A percentile compares a stretch with the other conserved stretches of the same genome.
Evolutionary conservation across 164 flowering plant species (phyloP).

Genomic region (Magnolia sinica): DNA sequence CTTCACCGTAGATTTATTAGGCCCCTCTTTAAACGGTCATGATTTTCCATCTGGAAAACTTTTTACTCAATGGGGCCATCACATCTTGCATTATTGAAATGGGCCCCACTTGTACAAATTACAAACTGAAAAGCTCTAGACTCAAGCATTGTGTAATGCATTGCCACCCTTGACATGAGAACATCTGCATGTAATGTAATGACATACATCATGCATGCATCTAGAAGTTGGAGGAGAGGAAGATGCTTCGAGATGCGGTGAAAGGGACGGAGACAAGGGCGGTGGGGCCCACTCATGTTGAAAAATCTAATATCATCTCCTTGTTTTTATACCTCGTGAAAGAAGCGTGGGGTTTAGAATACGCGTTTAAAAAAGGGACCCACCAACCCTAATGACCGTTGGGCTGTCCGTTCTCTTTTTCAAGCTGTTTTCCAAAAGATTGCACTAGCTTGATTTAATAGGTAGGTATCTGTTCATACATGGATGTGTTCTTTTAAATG

Average conservation of each 20-base stretch:
- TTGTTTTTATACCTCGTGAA: not conserved
- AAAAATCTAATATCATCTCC: not conserved
- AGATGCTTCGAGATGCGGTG: not conserved
- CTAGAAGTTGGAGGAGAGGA: too few relatives aligned
- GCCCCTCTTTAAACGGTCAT: too few relatives aligned
- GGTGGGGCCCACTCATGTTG: not conserved
- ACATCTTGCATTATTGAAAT: too few relatives aligned
- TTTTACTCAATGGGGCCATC: too few relatives aligned
- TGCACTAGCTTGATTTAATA: not conserved
- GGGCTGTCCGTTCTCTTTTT: not conserved
- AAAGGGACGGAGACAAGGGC: not conserved
- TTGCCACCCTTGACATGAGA: too few relatives aligned
- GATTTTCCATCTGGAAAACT: too few relatives aligned
- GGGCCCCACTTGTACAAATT: too few relatives aligned
- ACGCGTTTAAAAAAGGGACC: not conserved
- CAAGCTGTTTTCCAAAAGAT: conserved; percentile 6
- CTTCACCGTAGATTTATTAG: too few relatives aligned
- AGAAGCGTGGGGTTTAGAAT: not conserved
- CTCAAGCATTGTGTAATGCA: too few relatives aligned
- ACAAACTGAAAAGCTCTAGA: too few relatives aligned
- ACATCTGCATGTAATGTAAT: too few relatives aligned
- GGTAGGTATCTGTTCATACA: not conserved
- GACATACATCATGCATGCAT: too few relatives aligned
- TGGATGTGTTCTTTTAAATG: not conserved
- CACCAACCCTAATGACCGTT: not conserved